Conservation (phyloP, 805 yeast genomes). For the Zygoascus biomembranicola region DNA sequence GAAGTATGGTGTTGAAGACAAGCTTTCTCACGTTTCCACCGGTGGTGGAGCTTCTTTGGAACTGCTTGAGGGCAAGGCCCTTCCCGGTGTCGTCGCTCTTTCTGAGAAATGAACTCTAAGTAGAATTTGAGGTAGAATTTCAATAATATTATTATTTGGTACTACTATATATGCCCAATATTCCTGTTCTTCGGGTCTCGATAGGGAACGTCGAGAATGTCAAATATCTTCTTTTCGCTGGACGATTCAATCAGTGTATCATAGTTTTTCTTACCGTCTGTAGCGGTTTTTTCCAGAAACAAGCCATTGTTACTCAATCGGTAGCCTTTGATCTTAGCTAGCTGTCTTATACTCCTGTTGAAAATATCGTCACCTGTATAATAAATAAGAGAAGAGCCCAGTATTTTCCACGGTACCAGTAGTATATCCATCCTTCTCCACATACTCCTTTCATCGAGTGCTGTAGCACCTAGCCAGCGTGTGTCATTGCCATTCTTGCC, state of each 20-base stretch:
- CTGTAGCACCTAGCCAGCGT: conserved; percentile 30
- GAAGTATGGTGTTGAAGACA: conserved; percentile 94
- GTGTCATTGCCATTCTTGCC: conserved; percentile 18
- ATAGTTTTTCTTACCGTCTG: conserved; percentile 7
- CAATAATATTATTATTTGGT: not conserved
- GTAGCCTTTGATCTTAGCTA: conserved; percentile 35
- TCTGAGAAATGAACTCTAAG: conserved; percentile 45
- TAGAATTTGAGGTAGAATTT: not conserved
- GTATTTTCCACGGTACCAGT: conserved; percentile 36
- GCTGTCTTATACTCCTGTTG: conserved; percentile 38
- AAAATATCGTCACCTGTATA: conserved; percentile 49
- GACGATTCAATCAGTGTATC: conserved; percentile 34
- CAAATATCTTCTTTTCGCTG: conserved; percentile 39
- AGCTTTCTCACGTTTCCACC: conserved; percentile 96
- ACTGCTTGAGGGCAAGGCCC: conserved; percentile 95
- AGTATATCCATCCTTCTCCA: conserved; percentile 51
- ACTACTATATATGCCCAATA: conserved; percentile 5
- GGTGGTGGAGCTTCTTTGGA: conserved; percentile 99
- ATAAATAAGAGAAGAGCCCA: conserved; percentile 43
- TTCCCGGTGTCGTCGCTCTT: conserved; percentile 95
- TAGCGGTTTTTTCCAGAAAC: conserved; percentile 15
- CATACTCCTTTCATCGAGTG: conserved; percentile 17
- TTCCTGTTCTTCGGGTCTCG: conserved; percentile 30
- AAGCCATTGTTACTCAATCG: conserved; percentile 39
- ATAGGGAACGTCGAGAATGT: conserved; percentile 34